Percentiles rank a stretch among this genome's conserved stretches.
Evolutionary conservation across 441 rosid genomes (phyloP).

Genomic region (Rhodomyrtus psidioides): DNA sequence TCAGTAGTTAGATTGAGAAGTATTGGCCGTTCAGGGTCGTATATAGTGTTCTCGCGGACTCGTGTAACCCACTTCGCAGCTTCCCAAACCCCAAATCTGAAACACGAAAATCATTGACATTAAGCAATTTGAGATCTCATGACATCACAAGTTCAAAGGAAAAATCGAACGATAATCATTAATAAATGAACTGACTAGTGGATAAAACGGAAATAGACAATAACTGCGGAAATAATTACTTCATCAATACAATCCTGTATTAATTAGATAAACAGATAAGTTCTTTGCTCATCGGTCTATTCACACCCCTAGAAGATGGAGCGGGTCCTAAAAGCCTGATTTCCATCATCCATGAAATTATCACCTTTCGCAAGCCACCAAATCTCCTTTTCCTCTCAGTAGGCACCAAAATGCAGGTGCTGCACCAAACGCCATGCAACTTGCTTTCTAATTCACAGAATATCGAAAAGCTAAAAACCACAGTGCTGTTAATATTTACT

Average conservation of each 20-base stretch:
- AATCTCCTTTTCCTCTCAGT: not conserved
- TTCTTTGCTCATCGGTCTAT: not conserved
- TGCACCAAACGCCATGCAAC: not conserved
- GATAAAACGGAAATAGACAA: not conserved
- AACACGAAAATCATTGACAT: conserved; percentile 2
- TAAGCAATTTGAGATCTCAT: not conserved
- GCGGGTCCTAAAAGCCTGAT: not conserved
- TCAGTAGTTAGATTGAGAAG: conserved; percentile 67
- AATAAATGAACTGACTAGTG: not conserved
- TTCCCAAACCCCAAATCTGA: conserved; percentile 98
- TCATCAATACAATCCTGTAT: not conserved
- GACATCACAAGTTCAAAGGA: not conserved
- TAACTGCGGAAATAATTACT: not conserved
- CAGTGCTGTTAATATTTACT: not conserved
- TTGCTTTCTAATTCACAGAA: not conserved
- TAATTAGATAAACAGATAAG: not conserved
- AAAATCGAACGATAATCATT: not conserved
- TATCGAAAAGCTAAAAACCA: not conserved
- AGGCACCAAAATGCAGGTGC: not conserved
- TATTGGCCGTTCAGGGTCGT: conserved; percentile 58
- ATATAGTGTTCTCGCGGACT: conserved; percentile 61
- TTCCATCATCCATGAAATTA: not conserved
- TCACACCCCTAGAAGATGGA: not conserved
- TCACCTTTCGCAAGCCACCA: not conserved
- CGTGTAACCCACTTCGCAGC: conserved; percentile 93